Base-by-base conservation (phyloP, 352 stramenopile species). In the Globisporangium alternatum region DNA sequence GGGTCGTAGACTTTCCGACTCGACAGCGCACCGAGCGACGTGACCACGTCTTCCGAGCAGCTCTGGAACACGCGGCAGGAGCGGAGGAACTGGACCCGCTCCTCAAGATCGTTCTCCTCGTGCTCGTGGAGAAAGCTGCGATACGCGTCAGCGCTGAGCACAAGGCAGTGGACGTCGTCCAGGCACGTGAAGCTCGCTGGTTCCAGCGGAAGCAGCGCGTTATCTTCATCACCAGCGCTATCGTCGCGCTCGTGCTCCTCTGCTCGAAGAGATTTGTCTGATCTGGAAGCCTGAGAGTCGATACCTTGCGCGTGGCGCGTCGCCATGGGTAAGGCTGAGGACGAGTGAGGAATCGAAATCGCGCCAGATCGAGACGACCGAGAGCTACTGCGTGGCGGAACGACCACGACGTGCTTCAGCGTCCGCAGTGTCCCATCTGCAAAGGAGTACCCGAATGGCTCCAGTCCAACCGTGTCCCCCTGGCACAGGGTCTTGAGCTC, bases 51-150 rank as follows among this genome's bases (percentile, higher is more conserved):
- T 12, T 83, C 76, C 0, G 72, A 67, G 57, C 78, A 88, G 31
- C 68, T 80, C 35, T 86, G 74, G 60, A 91, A 91, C 15, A 84
- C 83, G 52, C 82, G 77, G 47, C 83, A 91, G 10, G 74, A 67
- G 33, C 75, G 76, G 12, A 91, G 61, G 44, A 90, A 88, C 35
- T 78, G 65, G 28, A 79, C 65, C 17, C 80, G 74, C 22, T 89
- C 72, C 45, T 83, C 70, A 19, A 88, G 67, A 33, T 82, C 53
- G 2, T n/a, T 43, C 19, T 77, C 67, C 44, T 89, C 79, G 58
- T 86, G 69, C 0, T 78, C 70, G 17, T 74, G 60, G 45, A 91
- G 70, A 31, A 89, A 78, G 30, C 71, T 71, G 57, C 77, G 64
- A 60, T 86, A 90, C 9, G 75, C 47, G 19, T 78, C 65, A 17